Evolutionary conservation across 768 basidiomycete species (phyloP), one percentile per base, ranked within the genome.

Genomic region (Mycena vulgaris): DNA sequence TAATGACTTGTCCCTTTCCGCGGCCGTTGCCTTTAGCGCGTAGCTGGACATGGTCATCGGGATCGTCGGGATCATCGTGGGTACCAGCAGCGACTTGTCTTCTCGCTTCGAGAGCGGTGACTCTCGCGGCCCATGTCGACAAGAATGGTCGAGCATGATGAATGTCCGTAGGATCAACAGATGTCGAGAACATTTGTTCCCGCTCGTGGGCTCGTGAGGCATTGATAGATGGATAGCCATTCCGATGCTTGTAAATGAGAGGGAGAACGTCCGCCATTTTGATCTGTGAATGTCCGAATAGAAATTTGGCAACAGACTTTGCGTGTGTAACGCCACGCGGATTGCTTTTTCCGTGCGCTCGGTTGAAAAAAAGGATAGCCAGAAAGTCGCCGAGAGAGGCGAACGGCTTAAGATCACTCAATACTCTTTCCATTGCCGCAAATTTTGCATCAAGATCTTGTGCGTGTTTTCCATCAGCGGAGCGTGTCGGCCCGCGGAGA

Each of bases 91-190:
- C 39, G 10, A 56, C 16, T 11, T 55, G 53, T 19, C 25, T 45
- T 4, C 63, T 13, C 3, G 42, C 63, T 23, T 65, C 62, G 11
- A 19, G 25, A 2, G 35, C 62, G 19, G 27, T 35, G 1, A 52
- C 2, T 30, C 49, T 19, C 1, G 21, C 17, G 3, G 63, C 63
- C 63, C 63, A 65, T 3, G 63, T 47, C 5, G 63, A 56, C 9
- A 65, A 2, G 42, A n/a, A 65, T 2, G 63, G 63, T 10, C 63
- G 63, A 2, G 63, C 53, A 14, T 57, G 52, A 21, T 56, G 63
- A 17, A 65, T 55, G 16, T 65, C 63, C 3, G 30, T 27, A 11
- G 25, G 31, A 2, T 21, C 28, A 9, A n/a, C 35, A 9, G 30
- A 13, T 1, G 52, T 56, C 17, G 52, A 56, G 53, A 65, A 65